phyloP scores from a whole-genome alignment of 2,329 filamentous ascomycete species.

The Botrytis hyacinthi region DNA sequence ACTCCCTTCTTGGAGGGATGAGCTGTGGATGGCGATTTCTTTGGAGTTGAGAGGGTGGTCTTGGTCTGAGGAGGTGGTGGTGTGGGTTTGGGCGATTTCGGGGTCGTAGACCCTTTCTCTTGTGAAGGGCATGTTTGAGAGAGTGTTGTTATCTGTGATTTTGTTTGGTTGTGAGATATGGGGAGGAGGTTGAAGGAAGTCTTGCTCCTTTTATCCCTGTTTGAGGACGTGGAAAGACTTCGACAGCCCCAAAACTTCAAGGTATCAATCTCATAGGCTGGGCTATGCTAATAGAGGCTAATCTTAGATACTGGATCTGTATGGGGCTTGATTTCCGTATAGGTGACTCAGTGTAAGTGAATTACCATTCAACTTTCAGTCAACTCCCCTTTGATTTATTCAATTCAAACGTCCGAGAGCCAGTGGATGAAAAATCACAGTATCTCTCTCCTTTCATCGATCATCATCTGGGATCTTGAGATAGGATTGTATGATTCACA shows the following conservation, averaged over 20 bases:
- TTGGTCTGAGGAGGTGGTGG: constrained; percentile 4
- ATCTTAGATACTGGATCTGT: background rate
- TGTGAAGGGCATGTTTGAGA: background rate
- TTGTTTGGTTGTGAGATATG: background rate
- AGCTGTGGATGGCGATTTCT: constrained; percentile 48
- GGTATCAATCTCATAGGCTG: background rate
- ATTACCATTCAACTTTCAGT: background rate
- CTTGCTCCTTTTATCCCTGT: background rate
- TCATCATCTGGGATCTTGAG: background rate
- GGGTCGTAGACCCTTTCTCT: constrained; percentile 7
- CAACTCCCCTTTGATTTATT: background rate
- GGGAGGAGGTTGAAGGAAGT: background rate
- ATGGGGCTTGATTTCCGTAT: background rate
- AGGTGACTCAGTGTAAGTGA: background rate
- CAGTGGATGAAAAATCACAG: background rate
- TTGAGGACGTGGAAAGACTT: background rate
- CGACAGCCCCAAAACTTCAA: background rate
- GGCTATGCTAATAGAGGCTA: background rate
- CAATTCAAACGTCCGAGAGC: background rate
- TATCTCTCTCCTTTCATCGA: background rate
- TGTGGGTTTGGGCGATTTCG: constrained; percentile 17
- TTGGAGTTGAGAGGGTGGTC: background rate
- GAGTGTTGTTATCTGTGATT: background rate
- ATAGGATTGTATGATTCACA: background rate
- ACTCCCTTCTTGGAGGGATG: constrained; percentile 57